Percentiles rank a stretch among this genome's conserved stretches.
Conservation (phyloP, 176 grass and related monocot genomes). For the Ananas comosus region DNA sequence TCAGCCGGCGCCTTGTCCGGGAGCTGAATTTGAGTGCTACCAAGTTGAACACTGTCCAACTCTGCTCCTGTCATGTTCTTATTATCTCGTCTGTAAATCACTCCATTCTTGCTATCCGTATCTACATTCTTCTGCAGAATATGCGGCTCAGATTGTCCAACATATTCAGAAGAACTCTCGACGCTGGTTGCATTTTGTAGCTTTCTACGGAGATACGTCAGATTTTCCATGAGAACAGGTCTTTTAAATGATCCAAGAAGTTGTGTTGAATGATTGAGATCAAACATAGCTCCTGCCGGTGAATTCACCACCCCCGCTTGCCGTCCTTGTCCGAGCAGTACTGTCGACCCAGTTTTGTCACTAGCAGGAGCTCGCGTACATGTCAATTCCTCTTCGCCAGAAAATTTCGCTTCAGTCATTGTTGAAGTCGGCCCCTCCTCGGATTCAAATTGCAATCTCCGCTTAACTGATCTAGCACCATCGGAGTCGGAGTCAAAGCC, state of each 20-base stretch:
- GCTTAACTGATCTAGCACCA: conserved; percentile 21
- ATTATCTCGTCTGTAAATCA: too few relatives aligned
- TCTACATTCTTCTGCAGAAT: conserved; percentile 9
- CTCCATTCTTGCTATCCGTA: neutral
- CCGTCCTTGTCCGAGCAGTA: conserved; percentile 12
- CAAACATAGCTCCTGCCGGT: conserved; percentile 25
- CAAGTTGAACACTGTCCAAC: too few relatives aligned
- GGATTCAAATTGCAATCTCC: conserved; percentile 35
- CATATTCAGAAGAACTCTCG: neutral
- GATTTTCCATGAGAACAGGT: conserved; percentile 3
- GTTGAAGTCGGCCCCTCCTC: conserved; percentile 13
- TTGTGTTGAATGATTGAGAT: conserved; percentile 18
- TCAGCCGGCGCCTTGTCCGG: too few relatives aligned
- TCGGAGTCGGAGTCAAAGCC: conserved; percentile 21
- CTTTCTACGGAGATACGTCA: conserved; percentile 14
- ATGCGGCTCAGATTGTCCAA: conserved; percentile 1
- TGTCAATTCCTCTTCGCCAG: conserved; percentile 13
- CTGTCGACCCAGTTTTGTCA: conserved; percentile 19
- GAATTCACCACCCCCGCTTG: conserved; percentile 31
- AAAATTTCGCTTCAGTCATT: conserved; percentile 4
- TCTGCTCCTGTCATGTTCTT: too few relatives aligned
- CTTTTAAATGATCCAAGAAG: conserved; percentile 19
- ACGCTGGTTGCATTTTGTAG: conserved; percentile 20
- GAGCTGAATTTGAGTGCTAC: too few relatives aligned
- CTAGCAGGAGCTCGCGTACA: conserved; percentile 22